These are phyloP conservation scores for Paramyrothecium roridum DNA, from an alignment of 2,329 filamentous ascomycete genomes.

Conservation along the genomic window DNA sequence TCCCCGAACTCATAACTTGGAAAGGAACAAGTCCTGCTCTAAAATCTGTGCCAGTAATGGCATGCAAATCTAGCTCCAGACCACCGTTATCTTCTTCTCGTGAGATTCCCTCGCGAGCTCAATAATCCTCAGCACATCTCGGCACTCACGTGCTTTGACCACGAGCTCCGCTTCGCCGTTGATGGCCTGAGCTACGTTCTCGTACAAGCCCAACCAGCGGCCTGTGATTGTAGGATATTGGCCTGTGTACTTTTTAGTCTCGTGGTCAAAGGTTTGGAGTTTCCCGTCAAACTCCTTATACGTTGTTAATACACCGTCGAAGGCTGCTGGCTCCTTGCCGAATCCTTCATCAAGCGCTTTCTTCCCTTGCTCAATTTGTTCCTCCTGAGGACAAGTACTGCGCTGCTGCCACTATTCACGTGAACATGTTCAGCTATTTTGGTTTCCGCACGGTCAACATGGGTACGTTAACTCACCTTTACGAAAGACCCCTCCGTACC, in stretches of 20 bases:
- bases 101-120: constrained; percentile 37
- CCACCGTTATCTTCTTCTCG: constrained; percentile 24
- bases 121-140: constrained; percentile 31
- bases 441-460: too few species aligned
- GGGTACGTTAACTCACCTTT: constrained; percentile 4
- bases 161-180: constrained; percentile 30
- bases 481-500: constrained; percentile 16
- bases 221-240: constrained; percentile 34
- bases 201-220: constrained; percentile 35
- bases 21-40: too few species aligned
- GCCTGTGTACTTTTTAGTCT: constrained; percentile 28
- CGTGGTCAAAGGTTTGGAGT: constrained; percentile 24
- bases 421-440: constrained; percentile 7
- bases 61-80: constrained; percentile 15
- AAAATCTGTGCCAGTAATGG: too few species aligned
- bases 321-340: constrained; percentile 12
- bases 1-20: too few species aligned
- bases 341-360: constrained; percentile 11
- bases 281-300: constrained; percentile 28
- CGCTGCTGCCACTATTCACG: constrained; percentile 49
- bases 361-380: constrained; percentile 11
- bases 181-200: constrained; percentile 34
- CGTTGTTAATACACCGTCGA: constrained; percentile 28
- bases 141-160: constrained; percentile 34
- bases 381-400: constrained; percentile 27